Conservation (phyloP, 164 flowering plant species). For the Houttuynia cordata region DNA sequence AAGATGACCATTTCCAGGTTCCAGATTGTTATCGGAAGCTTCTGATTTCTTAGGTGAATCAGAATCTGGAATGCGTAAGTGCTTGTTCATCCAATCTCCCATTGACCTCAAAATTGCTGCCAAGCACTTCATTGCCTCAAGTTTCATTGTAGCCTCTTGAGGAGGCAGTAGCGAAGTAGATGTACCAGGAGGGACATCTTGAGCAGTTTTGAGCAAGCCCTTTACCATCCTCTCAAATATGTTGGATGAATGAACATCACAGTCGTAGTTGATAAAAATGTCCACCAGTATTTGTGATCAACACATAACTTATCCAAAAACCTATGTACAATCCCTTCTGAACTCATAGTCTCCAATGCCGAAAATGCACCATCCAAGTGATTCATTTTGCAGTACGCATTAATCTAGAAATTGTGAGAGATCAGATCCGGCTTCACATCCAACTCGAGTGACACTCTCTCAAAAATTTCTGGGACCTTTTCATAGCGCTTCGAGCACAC, state of each 20-base stretch:
- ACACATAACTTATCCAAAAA: conserved; percentile 81
- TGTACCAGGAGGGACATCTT: conserved; percentile 89
- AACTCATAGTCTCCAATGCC: neutral
- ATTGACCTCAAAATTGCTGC: conserved; percentile 79
- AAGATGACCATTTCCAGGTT: conserved; percentile 31
- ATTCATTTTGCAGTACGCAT: neutral
- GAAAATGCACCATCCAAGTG: neutral
- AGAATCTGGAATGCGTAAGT: conserved; percentile 81
- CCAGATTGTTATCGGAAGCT: conserved; percentile 42
- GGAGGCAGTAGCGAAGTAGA: conserved; percentile 79
- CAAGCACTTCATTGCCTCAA: conserved; percentile 92
- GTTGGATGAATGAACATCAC: conserved; percentile 95
- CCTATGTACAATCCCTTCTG: conserved; percentile 57
- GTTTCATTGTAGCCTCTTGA: conserved; percentile 81
- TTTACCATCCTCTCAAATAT: conserved; percentile 99
- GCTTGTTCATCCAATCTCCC: conserved; percentile 99
- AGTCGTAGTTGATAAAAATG: conserved; percentile 86
- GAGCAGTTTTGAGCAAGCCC: conserved; percentile 99
- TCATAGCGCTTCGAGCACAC: neutral
- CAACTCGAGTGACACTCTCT: neutral
- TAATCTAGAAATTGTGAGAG: neutral
- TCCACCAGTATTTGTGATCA: conserved; percentile 90
- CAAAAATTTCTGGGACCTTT: neutral
- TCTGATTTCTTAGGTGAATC: conserved; percentile 56
- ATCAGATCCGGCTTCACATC: neutral